Evolutionary conservation across 2,329 filamentous ascomycete genomes (phyloP), one percentile per base, ranked within the genome.

Genomic region (Hymenoscyphus fructigenus): DNA sequence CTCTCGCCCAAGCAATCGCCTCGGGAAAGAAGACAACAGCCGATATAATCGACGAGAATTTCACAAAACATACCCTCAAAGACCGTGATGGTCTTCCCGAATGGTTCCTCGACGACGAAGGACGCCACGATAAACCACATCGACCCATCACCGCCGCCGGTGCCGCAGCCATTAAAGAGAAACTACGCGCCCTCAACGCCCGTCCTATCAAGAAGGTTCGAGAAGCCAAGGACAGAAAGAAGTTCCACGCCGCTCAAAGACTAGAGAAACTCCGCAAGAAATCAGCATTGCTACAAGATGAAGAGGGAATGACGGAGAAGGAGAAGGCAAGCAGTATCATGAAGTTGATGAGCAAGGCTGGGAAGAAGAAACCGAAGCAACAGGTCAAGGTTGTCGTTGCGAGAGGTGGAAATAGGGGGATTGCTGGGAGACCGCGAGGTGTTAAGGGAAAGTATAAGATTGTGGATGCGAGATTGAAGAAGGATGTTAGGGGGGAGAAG

Each of bases 191-290:
- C 0, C 86, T 96, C 72, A 98, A 99, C 76, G 95, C 94, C 7
- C 88, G 95, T 36, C 95, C 95, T 0, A 98, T 98, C 86, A 99
- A 99, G 85, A 99, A 99, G 83, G 95, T 99, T 36, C 90, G 91
- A 72, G 95, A 99, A 79, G 95, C 95, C 28, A 93, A 96, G 80
- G 94, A 93, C 41, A 86, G 95, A 66, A 99, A 99, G 88, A 98
- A 97, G 82, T 90, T 97, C 79, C 96, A 96, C 85, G 89, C 93
- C 9, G 94, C 92, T 0, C 91, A 96, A 79, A 85, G 87, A 65
- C 80, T 99, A 34, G 95, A 99, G 84, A 97, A 97, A 81, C 82
- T 99, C 69, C 92, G 93, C 81, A 97, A 96, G 88, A 99, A 99
- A 85, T 92, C 88, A n/a, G 93, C 96, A 47, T 80, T 96, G 72